Evolutionary conservation across 2,329 filamentous ascomycete genomes (phyloP), one percentile per base, ranked within the genome.

Genomic region (Epicoccum nigrum): DNA sequence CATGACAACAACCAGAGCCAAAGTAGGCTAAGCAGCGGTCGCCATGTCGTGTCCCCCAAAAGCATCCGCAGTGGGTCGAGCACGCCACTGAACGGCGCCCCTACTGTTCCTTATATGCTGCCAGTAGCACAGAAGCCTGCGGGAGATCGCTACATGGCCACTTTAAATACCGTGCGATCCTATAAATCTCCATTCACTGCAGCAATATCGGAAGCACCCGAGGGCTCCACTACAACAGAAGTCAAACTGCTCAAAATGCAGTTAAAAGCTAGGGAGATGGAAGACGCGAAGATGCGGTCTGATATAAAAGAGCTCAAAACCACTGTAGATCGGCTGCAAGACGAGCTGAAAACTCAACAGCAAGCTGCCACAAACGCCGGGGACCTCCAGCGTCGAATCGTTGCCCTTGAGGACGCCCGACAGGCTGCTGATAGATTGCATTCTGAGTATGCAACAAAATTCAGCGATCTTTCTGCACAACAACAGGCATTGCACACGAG

Each of bases 91-190:
- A 61, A 55, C 16, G 45, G 23, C 16, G 63, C 60, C 4, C 64
- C 62, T 17, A 45, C 31, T 6, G 63, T 54, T 4, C 63, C 67
- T 16, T 59, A 59, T 1, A 69, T 69, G 60, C 7, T 61, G 3
- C 55, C 64, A 13, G 12, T 15, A 9, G 16, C 11, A 31, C 48
- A 35, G 31, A 40, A 17, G 11, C 23, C 21, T 13, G 2, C 8
- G 7, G 16, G 12, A n/a, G 32, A 16, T 13, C 30, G 25, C 4
- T 13, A 30, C 12, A 43, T 46, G 38, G 37, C 17, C 11, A 33
- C 34, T 16, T 27, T 46, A 19, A 37, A 16, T 2, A 12, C 38
- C 13, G 20, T 46, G 25, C 30, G 45, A 21, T 30, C 42, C 16
- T 31, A 17, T 2, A 50, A 50, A 32, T 8, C 16, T 9, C 13